Evolutionary conservation across 352 stramenopile species (phyloP).

Genomic region (Phytopythium litorale): DNA sequence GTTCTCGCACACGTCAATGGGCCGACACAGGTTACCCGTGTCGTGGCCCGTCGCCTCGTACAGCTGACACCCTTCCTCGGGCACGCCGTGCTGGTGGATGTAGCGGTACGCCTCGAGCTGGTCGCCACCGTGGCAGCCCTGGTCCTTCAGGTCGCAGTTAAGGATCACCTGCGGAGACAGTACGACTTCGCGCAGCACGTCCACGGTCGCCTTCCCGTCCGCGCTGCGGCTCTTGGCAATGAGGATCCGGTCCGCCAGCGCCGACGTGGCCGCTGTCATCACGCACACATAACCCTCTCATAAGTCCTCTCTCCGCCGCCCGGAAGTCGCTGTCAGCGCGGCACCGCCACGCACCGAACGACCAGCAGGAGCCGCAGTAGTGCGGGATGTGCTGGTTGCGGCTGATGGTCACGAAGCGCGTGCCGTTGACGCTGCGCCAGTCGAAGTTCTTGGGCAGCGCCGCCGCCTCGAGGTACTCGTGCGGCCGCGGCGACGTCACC

Average conservation of each 20-base stretch:
- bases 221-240: constrained; percentile 68
- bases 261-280: constrained; percentile 67
- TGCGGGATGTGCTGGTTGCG: constrained; percentile 85
- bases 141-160: constrained; percentile 86
- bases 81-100: constrained; percentile 90
- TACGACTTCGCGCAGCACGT: constrained; percentile 76
- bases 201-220: constrained; percentile 45
- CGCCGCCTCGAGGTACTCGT: constrained; percentile 55
- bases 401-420: constrained; percentile 77
- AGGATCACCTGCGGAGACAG: constrained; percentile 83
- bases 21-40: constrained; percentile 83
- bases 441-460: constrained; percentile 92
- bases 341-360: constrained; percentile 47
- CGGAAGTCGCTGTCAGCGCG: too few relatives aligned
- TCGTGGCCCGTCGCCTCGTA: constrained; percentile 92
- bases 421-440: constrained; percentile 88
- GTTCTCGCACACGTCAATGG: constrained; percentile 92
- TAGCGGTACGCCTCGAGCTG: constrained; percentile 91
- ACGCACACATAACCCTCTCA: constrained; percentile 4
- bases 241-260: constrained; percentile 82
- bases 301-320: not conserved
- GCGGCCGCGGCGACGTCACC: constrained; percentile 56
- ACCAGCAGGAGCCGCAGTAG: constrained; percentile 90
- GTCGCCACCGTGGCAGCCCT: constrained; percentile 92
- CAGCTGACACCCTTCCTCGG: constrained; percentile 93